Base-by-base conservation (phyloP, 2,329 filamentous ascomycete species). In the Zopfia rhizophila region DNA sequence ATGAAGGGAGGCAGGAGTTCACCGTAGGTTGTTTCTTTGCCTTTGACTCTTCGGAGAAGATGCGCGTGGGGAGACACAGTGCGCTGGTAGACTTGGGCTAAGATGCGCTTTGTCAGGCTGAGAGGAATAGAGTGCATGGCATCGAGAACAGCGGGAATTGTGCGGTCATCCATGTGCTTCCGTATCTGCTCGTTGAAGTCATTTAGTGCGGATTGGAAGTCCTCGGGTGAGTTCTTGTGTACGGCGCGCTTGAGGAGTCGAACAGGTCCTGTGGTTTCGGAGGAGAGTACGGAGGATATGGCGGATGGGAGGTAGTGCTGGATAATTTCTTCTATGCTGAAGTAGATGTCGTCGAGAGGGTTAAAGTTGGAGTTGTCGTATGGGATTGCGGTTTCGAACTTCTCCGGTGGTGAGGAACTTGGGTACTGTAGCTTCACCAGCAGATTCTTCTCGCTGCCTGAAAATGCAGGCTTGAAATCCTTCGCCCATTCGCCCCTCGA, bases 1-100 rank as follows among this genome's bases (percentile, higher is more conserved):
- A 94, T 83, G 66, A 99, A 95, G 2, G 87, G 86, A 14, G 91
- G 88, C 21, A 94, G 80, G 18, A 99, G 83, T 71, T 99, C 94
- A 66, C 94, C 94, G 66, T 99, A 99, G 60, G 96, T 93, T 72
- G 96, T 91, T 56, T 89, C 90, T 59, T 92, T 93, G 66, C 91
- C 91, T 65, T 94, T 85, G 69, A 97, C 97, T 60, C 89, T 87
- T 47, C 86, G 85, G 10, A 97, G 83, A 7, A 87, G 83, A 53
- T 96, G 90, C 17, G 96, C 91, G 50, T 89, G 85, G 5, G 91
- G 92, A 2, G 92, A 94, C 6, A 99, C 94, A 4, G 91, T 96
- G 38, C 94, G 90, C 61, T 92, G 86, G 74, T 97, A 97, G 16
- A 91, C 88, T 69, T 99, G 92, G 42, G 83, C 86, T 29, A 96